A percentile compares a stretch with the other conserved stretches of the same genome.
Conservation (phyloP, 2,329 filamentous ascomycete genomes). For the Knufia petricola region DNA sequence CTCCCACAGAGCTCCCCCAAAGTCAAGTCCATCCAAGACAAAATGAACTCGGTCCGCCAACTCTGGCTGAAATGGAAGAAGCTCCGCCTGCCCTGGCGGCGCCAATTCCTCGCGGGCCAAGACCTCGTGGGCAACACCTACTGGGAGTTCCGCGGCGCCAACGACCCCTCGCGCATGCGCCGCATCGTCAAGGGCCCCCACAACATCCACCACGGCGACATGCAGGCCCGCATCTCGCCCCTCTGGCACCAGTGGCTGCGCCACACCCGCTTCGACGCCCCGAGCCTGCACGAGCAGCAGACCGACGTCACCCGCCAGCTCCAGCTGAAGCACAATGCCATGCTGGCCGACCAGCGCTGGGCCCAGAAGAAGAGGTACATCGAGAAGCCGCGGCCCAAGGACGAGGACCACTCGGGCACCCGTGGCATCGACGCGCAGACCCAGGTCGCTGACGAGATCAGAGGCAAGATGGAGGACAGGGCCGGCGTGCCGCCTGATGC, state of each 20-base stretch:
- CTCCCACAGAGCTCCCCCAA: background rate
- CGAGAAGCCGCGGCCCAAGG: slow-evolving; percentile 44
- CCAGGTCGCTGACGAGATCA: too few species aligned
- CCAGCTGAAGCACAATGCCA: slow-evolving; percentile 51
- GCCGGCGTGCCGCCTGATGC: background rate
- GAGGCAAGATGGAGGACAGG: background rate
- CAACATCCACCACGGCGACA: slow-evolving; percentile 47
- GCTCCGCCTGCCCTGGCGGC: slow-evolving; percentile 53
- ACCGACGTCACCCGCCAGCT: slow-evolving; percentile 47
- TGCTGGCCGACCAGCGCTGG: slow-evolving; percentile 53
- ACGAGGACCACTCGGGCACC: background rate
- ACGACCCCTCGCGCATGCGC: slow-evolving; percentile 43
- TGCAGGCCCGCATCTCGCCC: slow-evolving; percentile 44
- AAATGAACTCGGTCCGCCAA: background rate
- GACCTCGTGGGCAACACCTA: slow-evolving; percentile 56
- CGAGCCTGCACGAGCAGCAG: slow-evolving; percentile 49
- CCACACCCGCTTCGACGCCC: slow-evolving; percentile 48
- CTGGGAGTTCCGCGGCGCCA: slow-evolving; percentile 53
- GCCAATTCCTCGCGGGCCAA: slow-evolving; percentile 48
- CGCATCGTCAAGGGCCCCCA: slow-evolving; percentile 49
- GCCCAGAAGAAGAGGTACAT: slow-evolving; percentile 49
- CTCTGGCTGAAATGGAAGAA: slow-evolving; percentile 56
- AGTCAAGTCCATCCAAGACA: background rate
- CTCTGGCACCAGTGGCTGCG: slow-evolving; percentile 63
- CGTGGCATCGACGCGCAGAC: background rate